phyloP scores from a whole-genome alignment of 345 rosid species.

The Rubroshorea leprosula region DNA sequence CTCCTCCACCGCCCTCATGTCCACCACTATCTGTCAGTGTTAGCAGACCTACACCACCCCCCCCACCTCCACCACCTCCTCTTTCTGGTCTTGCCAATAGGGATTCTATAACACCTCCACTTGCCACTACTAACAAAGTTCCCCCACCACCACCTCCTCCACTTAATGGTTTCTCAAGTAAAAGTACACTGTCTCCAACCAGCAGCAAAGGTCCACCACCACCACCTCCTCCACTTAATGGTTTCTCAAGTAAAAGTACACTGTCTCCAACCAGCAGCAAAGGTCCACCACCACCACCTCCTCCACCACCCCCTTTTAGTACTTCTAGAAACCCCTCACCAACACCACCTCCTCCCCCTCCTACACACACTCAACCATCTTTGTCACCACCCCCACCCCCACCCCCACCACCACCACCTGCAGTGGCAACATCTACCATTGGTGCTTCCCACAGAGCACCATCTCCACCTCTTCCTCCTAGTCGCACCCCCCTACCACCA shows the following conservation, averaged over 20 bases:
- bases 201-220: too few relatives aligned
- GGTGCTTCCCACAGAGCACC: constrained; percentile 5
- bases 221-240: constrained; percentile 30
- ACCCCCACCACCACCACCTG: constrained; percentile 22
- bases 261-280: constrained; percentile 11
- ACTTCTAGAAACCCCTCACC: constrained; percentile 9
- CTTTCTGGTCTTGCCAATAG: constrained; percentile 8
- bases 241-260: constrained; percentile 20
- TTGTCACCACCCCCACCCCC: constrained; percentile 19
- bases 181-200: constrained; percentile 18
- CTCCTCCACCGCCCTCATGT: constrained; percentile 19
- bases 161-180: constrained; percentile 17
- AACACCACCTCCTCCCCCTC: constrained; percentile 10
- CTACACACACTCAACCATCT: constrained; percentile 18
- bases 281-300: constrained; percentile 16
- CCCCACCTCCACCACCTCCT: constrained; percentile 15
- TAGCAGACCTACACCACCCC: constrained; percentile 15
- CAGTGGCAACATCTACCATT: not conserved
- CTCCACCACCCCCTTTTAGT: constrained; percentile 12
- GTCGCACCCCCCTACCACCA: constrained; percentile 19
- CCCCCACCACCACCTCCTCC: constrained; percentile 35
- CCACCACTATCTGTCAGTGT: constrained; percentile 14
- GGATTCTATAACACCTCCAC: constrained; percentile 22
- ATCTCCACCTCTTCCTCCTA: constrained; percentile 16
- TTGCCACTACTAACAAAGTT: not conserved